phyloP scores from a whole-genome alignment of 2,329 filamentous ascomycete species.

The Alternaria hordeiaustralica region DNA sequence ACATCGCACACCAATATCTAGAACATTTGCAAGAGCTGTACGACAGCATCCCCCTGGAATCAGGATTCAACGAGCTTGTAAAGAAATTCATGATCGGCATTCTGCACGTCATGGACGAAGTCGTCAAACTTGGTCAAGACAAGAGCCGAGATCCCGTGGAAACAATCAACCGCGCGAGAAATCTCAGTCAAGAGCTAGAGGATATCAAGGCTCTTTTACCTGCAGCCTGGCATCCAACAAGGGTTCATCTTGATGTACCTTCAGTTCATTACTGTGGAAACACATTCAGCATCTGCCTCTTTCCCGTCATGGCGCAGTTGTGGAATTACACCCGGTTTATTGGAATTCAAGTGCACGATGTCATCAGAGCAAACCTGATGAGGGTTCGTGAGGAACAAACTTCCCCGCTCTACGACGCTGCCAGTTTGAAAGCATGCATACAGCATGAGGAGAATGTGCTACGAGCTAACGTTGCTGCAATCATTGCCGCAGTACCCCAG shows the following conservation, averaged over 20 bases:
- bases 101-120: slow-evolving; percentile 26
- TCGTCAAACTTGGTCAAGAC: slow-evolving; percentile 30
- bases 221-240: slow-evolving; percentile 33
- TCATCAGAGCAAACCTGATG: slow-evolving; percentile 28
- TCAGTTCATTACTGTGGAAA: slow-evolving; percentile 24
- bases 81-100: slow-evolving; percentile 29
- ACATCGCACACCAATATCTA: slow-evolving; percentile 12
- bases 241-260: slow-evolving; percentile 18
- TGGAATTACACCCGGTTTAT: slow-evolving; percentile 39
- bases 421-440: slow-evolving; percentile 5
- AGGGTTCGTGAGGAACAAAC: slow-evolving; percentile 13
- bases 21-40: slow-evolving; percentile 31
- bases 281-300: slow-evolving; percentile 38
- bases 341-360: slow-evolving; percentile 30
- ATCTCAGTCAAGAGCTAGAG: slow-evolving; percentile 31
- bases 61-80: slow-evolving; percentile 8
- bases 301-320: slow-evolving; percentile 40
- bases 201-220: slow-evolving; percentile 28
- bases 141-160: slow-evolving; percentile 20
- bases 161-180: slow-evolving; percentile 20
- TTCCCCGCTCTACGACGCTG: slow-evolving; percentile 22
- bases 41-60: slow-evolving; percentile 3
- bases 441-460: slow-evolving; percentile 22
- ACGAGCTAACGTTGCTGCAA: slow-evolving; percentile 10
- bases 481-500: slow-evolving; percentile 37